A percentile compares a stretch with the other conserved stretches of the same genome.
Evolutionary conservation across 208 protist species (phyloP).

Genomic region (Trypanosoma melophagium): DNA sequence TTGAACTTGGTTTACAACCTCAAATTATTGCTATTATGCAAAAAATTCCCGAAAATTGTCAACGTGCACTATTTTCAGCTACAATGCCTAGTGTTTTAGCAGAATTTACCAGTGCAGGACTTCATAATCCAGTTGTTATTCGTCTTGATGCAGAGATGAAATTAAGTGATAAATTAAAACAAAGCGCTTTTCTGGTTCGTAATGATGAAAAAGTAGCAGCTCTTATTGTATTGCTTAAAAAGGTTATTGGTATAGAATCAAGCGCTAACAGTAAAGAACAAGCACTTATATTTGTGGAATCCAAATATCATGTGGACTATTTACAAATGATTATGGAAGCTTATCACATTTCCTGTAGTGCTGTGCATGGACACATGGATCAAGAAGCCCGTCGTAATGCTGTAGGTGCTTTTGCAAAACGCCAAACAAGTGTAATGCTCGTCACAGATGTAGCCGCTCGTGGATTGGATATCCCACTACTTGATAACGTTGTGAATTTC

Average conservation of each 20-base stretch:
- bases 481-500: conserved; percentile 99
- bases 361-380: conserved; percentile 98
- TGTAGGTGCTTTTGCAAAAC: conserved; percentile 92
- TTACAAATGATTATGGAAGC: conserved; percentile 90
- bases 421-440: conserved; percentile 92
- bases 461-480: conserved; percentile 98
- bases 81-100: conserved; percentile 97
- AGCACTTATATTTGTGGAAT: conserved; percentile 97
- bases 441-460: conserved; percentile 99
- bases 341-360: conserved; percentile 67
- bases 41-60: conserved; percentile 91
- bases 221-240: conserved; percentile 93
- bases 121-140: conserved; percentile 96
- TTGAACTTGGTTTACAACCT: conserved; percentile 97
- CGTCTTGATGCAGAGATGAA: conserved; percentile 97
- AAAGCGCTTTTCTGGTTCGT: conserved; percentile 93
- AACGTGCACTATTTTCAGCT: conserved; percentile 98
- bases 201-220: conserved; percentile 94
- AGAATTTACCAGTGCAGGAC: conserved; percentile 97
- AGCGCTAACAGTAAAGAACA: conserved; percentile 34
- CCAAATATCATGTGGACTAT: conserved; percentile 97
- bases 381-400: conserved; percentile 95
- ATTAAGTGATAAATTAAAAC: conserved; percentile 93
- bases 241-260: conserved; percentile 70
- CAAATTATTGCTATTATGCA: conserved; percentile 97